Evolutionary conservation across 2,329 filamentous ascomycete genomes (phyloP), one percentile per base, ranked within the genome.

Genomic region (Botrytis aclada): DNA sequence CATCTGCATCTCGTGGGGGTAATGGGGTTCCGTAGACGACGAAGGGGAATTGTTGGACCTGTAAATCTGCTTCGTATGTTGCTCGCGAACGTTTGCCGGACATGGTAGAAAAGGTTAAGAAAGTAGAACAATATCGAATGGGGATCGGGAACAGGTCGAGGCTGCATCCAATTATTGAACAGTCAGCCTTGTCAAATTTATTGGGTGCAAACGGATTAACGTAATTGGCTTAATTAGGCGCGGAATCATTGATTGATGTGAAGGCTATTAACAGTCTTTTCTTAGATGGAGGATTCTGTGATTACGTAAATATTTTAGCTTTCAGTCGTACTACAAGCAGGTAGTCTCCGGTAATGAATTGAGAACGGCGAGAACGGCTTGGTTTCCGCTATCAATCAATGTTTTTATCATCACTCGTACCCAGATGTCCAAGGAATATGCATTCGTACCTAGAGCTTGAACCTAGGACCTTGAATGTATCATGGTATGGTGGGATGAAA

Each of bases 11-110:
- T 74, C 89, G 84, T 5, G 93, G 89, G 1, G 94, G 94, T 25
- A 99, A 86, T 14, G 95, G 91, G 4, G 94, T 97, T 80, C 96
- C 96, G 81, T 92, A 97, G 72, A 92, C 80, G 72, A 92, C 92
- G 82, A 90, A 97, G 0, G 93, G 91, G 22, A 93, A 90, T 80
- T 91, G 88, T 73, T 89, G 85, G 72, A 86, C 84, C 82, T 89
- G 86, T 66, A 89, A 83, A 79, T 95, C 92, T 78, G 90, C 88
- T 84, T 97, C 94, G 82, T 93, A 97, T 78, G 89, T 87, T 78
- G 89, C 88, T 79, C 91, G 91, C 79, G 91, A 91, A 83, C 94
- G 90, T 88, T 96, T 98, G 83, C 84, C 88, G 77, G 92, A 89
- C 92, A 95, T 95, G 29, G 61, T 76, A 74, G 70, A 74, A 73